These are phyloP conservation scores for Phytophthora meadii DNA, from an alignment of 352 stramenopile species.

Conservation along the genomic window DNA sequence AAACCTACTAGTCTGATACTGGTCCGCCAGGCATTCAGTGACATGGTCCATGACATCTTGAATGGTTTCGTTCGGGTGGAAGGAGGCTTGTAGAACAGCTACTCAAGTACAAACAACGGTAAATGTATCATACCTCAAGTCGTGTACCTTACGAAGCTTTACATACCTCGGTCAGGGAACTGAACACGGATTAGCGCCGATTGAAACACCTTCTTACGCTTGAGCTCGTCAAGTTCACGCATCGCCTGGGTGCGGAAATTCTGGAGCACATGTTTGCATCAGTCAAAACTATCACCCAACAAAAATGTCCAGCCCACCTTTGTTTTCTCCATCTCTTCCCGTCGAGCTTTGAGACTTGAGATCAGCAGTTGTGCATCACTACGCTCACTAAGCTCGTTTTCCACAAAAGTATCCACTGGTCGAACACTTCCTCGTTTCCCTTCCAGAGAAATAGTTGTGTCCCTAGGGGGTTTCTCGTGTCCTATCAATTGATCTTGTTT, in stretches of 20 bases:
- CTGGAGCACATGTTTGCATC: conserved; percentile 39
- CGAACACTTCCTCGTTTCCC: conserved; percentile 9
- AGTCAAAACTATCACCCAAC: conserved; percentile 9
- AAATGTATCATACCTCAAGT: not conserved
- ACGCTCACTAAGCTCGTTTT: conserved; percentile 42
- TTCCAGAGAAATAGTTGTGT: conserved; percentile 63
- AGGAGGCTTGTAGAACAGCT: conserved; percentile 84
- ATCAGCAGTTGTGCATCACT: conserved; percentile 78
- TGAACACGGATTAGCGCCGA: conserved; percentile 80
- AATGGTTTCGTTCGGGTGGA: conserved; percentile 84
- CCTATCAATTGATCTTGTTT: conserved; percentile 79
- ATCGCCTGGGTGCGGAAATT: conserved; percentile 89
- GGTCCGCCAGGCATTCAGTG: conserved; percentile 47
- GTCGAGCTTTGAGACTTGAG: conserved; percentile 75
- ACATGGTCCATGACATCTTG: conserved; percentile 77
- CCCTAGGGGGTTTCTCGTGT: conserved; percentile 67
- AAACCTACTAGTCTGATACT: conserved; percentile 44
- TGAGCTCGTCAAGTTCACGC: conserved; percentile 87
- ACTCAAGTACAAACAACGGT: conserved; percentile 4
- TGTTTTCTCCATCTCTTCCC: conserved; percentile 77
- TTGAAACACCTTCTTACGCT: conserved; percentile 85
- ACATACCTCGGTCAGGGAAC: conserved; percentile 83
- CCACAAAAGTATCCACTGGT: conserved; percentile 15
- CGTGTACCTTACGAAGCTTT: not conserved
- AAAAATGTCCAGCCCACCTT: conserved; percentile 47